Base-by-base conservation (phyloP, 2,329 filamentous ascomycete species). In the Colletotrichum endophyticum region DNA sequence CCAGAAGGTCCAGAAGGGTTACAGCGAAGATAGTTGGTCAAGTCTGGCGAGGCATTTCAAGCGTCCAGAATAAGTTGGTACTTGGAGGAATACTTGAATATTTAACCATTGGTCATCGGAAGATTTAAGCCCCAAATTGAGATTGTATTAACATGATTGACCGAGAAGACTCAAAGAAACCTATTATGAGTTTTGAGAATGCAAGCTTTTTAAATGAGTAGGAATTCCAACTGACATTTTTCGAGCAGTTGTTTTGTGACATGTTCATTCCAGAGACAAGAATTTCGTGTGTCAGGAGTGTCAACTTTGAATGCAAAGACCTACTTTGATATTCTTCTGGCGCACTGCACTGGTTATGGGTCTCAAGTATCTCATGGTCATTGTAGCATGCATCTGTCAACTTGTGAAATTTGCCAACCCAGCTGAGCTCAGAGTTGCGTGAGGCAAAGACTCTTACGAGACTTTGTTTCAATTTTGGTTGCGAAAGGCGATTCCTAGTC, bases 1-100 rank as follows among this genome's bases (percentile, higher is more conserved):
- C 8, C 78, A 80, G 25, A 81, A 82, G 73, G 76, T 80, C 3
- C 80, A 82, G 83, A 86, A 89, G 73, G 89, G 89, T 70, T 94
- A 94, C 79, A 94, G 92, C 82, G 88, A 88, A 13, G 91, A 94
- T 83, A 92, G 91, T 80, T 94, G 92, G 92, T 34, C 61, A 16
- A 61, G 64, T 13, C 30, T 73, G 25, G 39, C 57, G n/a, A 63
- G 49, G 88, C 67, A 76, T 28, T 76, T 76, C 19, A 66, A 56
- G 39, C 53, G 63, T 25, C 73, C 69, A 5, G 32, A 72, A 28
- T 53, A 22, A 62, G 16, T 7, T 12, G 3, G 4, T 49, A 22
- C 8, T 66, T 32, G 6, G 44, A 53, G 44, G 11, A 4, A n/a
- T 57, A 6, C n/a, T 57, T 27, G 4, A 11, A 8, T 6, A 59